Percentiles rank a stretch among this genome's conserved stretches.
phyloP scores from a whole-genome alignment of 192 early-diverging fungal species.

The Mortierella claussenii region DNA sequence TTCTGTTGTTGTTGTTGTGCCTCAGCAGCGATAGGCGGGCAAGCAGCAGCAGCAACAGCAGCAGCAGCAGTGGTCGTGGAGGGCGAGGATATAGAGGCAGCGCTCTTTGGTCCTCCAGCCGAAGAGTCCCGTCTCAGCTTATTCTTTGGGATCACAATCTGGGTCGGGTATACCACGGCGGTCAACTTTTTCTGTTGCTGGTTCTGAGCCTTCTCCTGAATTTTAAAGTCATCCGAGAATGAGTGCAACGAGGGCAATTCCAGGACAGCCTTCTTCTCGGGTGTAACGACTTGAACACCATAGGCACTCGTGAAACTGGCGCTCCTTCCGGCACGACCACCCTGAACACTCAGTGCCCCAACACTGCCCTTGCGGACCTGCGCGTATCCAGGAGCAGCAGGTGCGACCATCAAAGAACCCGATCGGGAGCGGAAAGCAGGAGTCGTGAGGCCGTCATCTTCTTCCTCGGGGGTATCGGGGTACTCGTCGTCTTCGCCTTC shows the following conservation, averaged over 20 bases:
- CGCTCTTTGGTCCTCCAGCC: constrained; percentile 4
- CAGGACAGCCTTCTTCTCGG: constrained; percentile 22
- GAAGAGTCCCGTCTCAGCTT: constrained; percentile 25
- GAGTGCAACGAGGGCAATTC: constrained; percentile 43
- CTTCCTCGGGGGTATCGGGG: constrained; percentile 42
- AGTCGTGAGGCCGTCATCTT: constrained; percentile 24
- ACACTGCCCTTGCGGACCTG: constrained; percentile 39
- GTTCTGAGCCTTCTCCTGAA: constrained; percentile 5
- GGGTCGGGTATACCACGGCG: constrained; percentile 46
- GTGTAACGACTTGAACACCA: constrained; percentile 26
- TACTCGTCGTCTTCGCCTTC: constrained; percentile 52
- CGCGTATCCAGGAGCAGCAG: background rate
- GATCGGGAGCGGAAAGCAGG: constrained; percentile 39
- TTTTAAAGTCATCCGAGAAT: constrained; percentile 46
- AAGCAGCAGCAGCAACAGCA: background rate
- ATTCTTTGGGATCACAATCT: constrained; percentile 46
- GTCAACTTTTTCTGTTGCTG: constrained; percentile 34
- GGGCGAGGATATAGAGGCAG: constrained; percentile 10
- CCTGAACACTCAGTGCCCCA: constrained; percentile 13
- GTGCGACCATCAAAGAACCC: constrained; percentile 41
- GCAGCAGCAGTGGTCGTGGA: background rate
- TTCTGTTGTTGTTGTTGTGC: too few species aligned
- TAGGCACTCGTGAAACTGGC: constrained; percentile 46
- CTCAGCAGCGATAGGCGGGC: too few species aligned
- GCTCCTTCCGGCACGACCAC: constrained; percentile 37